Evolutionary conservation across 2,329 filamentous ascomycete species (phyloP).

Genomic region (Beauveria caledonica): DNA sequence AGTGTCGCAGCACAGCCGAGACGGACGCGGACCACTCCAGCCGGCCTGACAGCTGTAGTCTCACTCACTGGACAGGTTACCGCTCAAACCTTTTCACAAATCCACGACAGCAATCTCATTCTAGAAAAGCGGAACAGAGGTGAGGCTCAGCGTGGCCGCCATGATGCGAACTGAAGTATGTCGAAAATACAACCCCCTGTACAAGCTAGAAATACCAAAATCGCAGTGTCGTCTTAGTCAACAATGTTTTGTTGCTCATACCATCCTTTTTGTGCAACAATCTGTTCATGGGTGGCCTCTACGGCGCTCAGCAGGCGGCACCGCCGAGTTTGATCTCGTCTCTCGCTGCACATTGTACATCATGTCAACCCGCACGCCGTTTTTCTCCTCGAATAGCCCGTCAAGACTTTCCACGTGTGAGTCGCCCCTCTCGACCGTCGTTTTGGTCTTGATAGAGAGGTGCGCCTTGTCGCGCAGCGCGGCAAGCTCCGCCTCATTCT

Average conservation of each 20-base stretch:
- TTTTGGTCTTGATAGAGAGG: slow-evolving; percentile 14
- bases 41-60: too few species aligned
- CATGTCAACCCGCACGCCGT: slow-evolving; percentile 13
- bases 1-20: too few species aligned
- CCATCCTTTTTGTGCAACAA: background rate
- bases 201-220: background rate
- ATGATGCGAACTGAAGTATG: background rate
- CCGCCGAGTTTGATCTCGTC: slow-evolving; percentile 12
- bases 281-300: background rate
- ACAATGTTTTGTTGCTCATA: background rate
- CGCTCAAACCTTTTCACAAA: background rate
- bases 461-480: slow-evolving; percentile 9
- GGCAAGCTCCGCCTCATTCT: slow-evolving; percentile 11
- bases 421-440: slow-evolving; percentile 12
- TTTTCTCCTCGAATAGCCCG: slow-evolving; percentile 11
- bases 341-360: slow-evolving; percentile 15
- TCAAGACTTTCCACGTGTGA: slow-evolving; percentile 10
- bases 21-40: too few species aligned
- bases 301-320: background rate
- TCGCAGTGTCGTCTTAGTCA: background rate
- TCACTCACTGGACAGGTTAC: background rate
- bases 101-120: background rate
- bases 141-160: too few species aligned
- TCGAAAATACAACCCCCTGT: background rate
- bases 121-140: background rate